These are phyloP conservation scores for Yarrowia sp. DNA, from an alignment of 805 yeast genomes.

Conservation along the genomic window DNA sequence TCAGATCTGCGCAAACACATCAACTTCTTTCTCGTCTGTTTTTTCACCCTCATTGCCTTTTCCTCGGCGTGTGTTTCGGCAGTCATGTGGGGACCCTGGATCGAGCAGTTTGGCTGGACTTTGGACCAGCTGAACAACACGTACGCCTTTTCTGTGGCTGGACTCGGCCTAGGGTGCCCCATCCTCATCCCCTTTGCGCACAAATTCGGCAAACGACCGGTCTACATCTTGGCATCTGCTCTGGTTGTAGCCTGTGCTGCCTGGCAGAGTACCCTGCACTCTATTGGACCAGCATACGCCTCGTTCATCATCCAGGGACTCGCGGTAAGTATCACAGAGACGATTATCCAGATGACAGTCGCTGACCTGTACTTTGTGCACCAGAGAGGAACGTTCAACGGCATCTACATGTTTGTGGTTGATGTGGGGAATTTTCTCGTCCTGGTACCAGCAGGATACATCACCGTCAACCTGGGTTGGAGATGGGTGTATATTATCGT, in stretches of 20 bases:
- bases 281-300: not conserved
- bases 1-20: not conserved
- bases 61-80: conserved; percentile 8
- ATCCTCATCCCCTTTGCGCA: conserved; percentile 7
- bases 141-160: conserved; percentile 3
- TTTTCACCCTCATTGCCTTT: conserved; percentile 17
- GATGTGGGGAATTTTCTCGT: conserved; percentile 45
- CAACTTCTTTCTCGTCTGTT: conserved; percentile 19
- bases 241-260: not conserved
- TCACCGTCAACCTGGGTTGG: conserved; percentile 44
- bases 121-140: conserved; percentile 21
- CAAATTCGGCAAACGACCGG: conserved; percentile 8
- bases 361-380: conserved; percentile 42
- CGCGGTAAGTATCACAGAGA: conserved; percentile 14
- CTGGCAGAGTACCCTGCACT: not conserved
- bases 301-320: conserved; percentile 6
- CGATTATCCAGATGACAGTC: conserved; percentile 19
- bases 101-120: conserved; percentile 7
- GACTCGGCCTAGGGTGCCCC: conserved; percentile 5
- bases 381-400: conserved; percentile 44
- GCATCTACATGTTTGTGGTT: conserved; percentile 44
- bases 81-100: conserved; percentile 5
- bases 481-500: conserved; percentile 45
- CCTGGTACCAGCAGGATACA: conserved; percentile 44
- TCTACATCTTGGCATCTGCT: conserved; percentile 4